These are phyloP conservation scores for Coemansia umbellata DNA, from an alignment of 192 early-diverging fungal species.

Conservation along the genomic window DNA sequence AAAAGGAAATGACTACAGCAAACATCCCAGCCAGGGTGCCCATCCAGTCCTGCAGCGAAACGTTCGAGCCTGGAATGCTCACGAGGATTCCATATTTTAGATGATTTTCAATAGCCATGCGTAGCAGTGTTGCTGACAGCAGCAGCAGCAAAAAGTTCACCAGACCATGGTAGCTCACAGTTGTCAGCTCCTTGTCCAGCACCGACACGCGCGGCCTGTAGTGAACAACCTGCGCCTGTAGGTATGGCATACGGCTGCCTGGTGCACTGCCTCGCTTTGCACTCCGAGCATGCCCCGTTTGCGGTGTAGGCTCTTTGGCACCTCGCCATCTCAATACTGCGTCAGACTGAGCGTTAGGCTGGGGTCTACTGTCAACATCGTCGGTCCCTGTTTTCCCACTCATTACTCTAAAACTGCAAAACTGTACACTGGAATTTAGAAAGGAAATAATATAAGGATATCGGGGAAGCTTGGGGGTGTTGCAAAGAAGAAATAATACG, in stretches of 20 bases:
- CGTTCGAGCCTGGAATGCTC: slow-evolving; percentile 58
- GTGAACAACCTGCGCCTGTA: slow-evolving; percentile 58
- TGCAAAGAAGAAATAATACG: no score
- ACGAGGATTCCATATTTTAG: slow-evolving; percentile 84
- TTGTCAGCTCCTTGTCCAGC: slow-evolving; percentile 78
- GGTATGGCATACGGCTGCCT: slow-evolving; percentile 26
- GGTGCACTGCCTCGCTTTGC: background rate
- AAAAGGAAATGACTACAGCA: slow-evolving; percentile 49
- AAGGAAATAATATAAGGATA: no score
- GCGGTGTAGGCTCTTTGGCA: background rate
- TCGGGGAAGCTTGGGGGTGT: no score
- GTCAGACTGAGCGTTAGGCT: slow-evolving; percentile 1
- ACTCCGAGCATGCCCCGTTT: background rate
- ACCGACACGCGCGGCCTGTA: slow-evolving; percentile 62
- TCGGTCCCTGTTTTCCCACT: background rate
- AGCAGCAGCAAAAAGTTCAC: slow-evolving; percentile 72
- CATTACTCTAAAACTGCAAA: no score
- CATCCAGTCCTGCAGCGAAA: slow-evolving; percentile 59
- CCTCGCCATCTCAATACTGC: slow-evolving; percentile 4
- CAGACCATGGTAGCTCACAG: slow-evolving; percentile 83
- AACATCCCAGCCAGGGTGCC: slow-evolving; percentile 51
- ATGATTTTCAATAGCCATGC: slow-evolving; percentile 85
- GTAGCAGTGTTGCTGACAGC: slow-evolving; percentile 75
- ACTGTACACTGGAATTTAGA: no score
- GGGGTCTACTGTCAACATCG: background rate